A percentile compares a stretch with the other conserved stretches of the same genome.
Conservation (phyloP, 2,329 filamentous ascomycete species). For the Trichoderma sp. region DNA sequence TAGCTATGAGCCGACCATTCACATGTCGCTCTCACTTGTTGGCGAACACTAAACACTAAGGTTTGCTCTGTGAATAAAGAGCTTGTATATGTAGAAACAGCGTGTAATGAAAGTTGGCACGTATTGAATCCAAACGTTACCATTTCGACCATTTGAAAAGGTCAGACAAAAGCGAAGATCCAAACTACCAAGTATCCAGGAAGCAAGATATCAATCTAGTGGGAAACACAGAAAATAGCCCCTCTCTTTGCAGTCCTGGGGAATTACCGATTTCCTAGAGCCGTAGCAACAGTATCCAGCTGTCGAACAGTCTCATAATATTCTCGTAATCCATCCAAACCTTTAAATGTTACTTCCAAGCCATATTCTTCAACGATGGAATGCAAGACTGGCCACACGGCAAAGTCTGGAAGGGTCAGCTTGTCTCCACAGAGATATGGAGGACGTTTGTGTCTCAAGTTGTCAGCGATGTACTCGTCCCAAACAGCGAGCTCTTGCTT, state of each 20-base stretch:
- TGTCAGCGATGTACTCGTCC: conserved; percentile 35
- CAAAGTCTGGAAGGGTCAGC: conserved; percentile 51
- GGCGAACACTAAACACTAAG: neutral
- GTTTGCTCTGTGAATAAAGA: neutral
- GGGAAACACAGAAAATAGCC: neutral
- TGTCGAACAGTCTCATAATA: conserved; percentile 38
- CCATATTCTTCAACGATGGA: conserved; percentile 39
- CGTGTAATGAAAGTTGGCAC: neutral
- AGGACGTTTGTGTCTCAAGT: conserved; percentile 22
- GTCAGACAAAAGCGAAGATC: neutral
- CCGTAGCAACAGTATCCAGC: conserved; percentile 26
- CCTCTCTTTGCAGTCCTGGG: neutral
- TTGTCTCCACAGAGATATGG: conserved; percentile 45
- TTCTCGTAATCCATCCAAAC: conserved; percentile 30
- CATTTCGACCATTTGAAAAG: neutral
- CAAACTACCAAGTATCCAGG: neutral
- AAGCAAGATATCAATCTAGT: neutral
- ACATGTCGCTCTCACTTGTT: neutral
- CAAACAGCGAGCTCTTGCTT: conserved; percentile 38
- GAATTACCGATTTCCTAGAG: conserved; percentile 21
- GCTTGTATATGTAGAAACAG: neutral
- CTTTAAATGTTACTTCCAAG: conserved; percentile 29
- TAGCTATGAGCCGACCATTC: neutral
- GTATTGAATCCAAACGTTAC: neutral
- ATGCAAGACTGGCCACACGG: conserved; percentile 55